Evolutionary conservation across 2,329 filamentous ascomycete genomes (phyloP).

Genomic region (Colletotrichum acutatum): DNA sequence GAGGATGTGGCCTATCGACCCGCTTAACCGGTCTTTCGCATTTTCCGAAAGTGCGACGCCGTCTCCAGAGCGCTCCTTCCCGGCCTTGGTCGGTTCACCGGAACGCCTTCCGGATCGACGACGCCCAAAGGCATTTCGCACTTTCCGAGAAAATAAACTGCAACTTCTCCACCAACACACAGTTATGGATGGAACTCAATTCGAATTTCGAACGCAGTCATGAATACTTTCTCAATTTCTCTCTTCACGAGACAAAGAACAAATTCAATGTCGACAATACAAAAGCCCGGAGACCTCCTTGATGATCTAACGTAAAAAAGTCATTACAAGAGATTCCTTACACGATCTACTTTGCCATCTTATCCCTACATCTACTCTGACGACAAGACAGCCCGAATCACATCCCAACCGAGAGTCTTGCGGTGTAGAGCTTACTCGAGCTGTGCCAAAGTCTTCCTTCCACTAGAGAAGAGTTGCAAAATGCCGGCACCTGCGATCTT

Average conservation of each 20-base stretch:
- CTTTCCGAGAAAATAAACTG: conserved; percentile 5
- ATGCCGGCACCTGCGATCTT: conserved; percentile 14
- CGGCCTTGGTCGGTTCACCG: not conserved
- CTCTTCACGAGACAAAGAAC: not conserved
- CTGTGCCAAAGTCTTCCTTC: not conserved
- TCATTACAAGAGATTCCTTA: no score
- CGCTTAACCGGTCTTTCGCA: conserved; percentile 19
- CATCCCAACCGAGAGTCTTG: not conserved
- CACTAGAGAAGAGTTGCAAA: not conserved
- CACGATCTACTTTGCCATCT: not conserved
- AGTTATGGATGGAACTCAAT: not conserved
- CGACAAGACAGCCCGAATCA: not conserved
- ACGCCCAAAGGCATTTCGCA: not conserved
- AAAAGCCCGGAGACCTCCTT: not conserved
- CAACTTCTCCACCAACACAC: not conserved
- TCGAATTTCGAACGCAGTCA: not conserved
- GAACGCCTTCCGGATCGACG: not conserved
- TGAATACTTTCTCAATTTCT: not conserved
- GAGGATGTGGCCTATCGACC: not conserved
- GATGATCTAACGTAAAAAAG: not conserved
- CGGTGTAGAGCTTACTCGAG: not conserved
- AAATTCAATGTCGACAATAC: not conserved
- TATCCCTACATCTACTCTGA: not conserved
- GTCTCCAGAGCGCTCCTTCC: not conserved
- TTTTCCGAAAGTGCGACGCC: conserved; percentile 25